Evolutionary conservation across 139 green algal genomes (phyloP), one percentile per base, ranked within the genome.

Genomic region (Coelastrella sp.): DNA sequence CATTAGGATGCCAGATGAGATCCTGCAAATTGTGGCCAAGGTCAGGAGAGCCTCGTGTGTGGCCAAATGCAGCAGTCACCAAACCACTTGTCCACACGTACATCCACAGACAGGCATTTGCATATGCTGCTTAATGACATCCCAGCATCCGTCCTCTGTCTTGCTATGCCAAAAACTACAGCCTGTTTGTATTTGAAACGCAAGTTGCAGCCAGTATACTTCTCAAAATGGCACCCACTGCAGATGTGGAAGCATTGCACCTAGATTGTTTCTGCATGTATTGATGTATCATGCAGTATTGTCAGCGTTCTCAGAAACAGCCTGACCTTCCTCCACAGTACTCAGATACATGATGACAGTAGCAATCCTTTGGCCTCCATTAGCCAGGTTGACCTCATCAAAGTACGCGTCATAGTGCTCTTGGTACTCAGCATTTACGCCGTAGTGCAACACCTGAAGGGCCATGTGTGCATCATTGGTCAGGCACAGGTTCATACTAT

Each of bases 321-420:
- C 12, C 57, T n/a, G 19, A 75, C 82, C 82, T 49, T 80, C 20
- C 4, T 49, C 9, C 78, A 66, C 82, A 88, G 83, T 87, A 24
- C 85, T 93, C 35, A 95, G 87, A 70, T 95, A 95, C 92, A 95
- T 92, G 20, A 95, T 92, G 24, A 94, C 92, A 0, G 93, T 95
- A n/a, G 93, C 93, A 15, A 93, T 75, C 15, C 93, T 88, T 56
- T 93, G 91, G 25, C 90, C 86, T 6, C 88, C 80, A 58, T 87
- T 92, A 56, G 5, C 9, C 8, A 70, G n/a, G 65, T 19, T 87
- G 17, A 35, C 15, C 3, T 68, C 20, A 24, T 86, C 81, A 60
- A 74, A 74, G 81, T 74, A 86, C 6, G 9, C 74, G 59, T 86
- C 81, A 60, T 60, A 86, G 11, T 86, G 81, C 10, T 25, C 22